These are phyloP conservation scores for Saturnispora ahearnii DNA, from an alignment of 805 yeast species.

Conservation along the genomic window DNA sequence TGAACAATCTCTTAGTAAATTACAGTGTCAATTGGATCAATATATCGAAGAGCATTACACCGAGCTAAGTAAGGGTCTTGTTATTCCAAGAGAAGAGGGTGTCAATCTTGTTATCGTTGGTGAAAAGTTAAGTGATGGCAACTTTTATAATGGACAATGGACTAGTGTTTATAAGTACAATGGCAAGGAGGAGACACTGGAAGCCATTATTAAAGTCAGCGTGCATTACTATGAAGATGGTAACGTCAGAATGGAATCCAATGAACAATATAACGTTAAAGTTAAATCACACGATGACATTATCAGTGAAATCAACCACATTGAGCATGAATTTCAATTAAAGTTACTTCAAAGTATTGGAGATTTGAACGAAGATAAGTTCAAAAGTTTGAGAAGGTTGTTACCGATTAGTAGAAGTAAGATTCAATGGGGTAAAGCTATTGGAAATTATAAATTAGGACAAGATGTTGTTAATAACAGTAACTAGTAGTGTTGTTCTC, in stretches of 20 bases:
- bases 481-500: neutral
- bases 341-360: constrained; percentile 54
- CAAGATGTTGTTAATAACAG: constrained; percentile 48
- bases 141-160: constrained; percentile 91
- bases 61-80: constrained; percentile 37
- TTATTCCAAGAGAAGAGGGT: constrained; percentile 35
- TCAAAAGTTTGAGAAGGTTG: constrained; percentile 81
- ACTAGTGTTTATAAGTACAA: constrained; percentile 50
- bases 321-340: constrained; percentile 55
- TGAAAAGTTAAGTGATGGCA: constrained; percentile 59
- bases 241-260: constrained; percentile 68
- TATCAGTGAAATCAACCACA: constrained; percentile 39
- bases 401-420: constrained; percentile 87
- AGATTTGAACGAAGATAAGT: constrained; percentile 67
- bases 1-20: constrained; percentile 5
- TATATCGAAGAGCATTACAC: constrained; percentile 67
- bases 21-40: constrained; percentile 27
- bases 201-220: constrained; percentile 55
- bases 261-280: constrained; percentile 23
- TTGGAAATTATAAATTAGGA: constrained; percentile 83
- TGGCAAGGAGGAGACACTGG: constrained; percentile 25
- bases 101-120: constrained; percentile 52
- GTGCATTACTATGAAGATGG: constrained; percentile 96
- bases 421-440: constrained; percentile 92
- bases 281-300: constrained; percentile 16